Evolutionary conservation across 345 rosid genomes (phyloP).

Genomic region (Kernera saxatilis): DNA sequence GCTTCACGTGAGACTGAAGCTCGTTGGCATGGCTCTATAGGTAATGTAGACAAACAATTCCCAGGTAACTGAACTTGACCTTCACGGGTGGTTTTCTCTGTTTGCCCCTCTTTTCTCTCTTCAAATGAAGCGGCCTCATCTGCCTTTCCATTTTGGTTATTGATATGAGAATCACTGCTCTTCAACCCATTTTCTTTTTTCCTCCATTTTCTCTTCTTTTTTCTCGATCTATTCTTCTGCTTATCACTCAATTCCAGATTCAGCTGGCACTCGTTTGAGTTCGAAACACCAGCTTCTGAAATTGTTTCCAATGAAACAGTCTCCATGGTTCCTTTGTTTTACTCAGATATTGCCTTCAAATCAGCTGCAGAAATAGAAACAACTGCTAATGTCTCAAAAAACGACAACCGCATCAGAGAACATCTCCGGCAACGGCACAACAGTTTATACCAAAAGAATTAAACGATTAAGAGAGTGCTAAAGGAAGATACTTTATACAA

Average conservation of each 20-base stretch:
- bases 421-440: too few relatives aligned
- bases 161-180: background rate
- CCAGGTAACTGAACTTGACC: background rate
- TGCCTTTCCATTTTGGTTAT: background rate
- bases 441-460: too few relatives aligned
- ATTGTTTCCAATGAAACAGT: background rate
- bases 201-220: conserved; percentile 7
- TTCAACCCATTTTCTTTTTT: background rate
- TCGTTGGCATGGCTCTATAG: background rate
- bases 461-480: too few relatives aligned
- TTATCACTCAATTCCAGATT: background rate
- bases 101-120: background rate
- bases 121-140: background rate
- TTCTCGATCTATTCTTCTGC: background rate
- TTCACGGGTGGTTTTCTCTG: background rate
- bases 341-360: background rate
- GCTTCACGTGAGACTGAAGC: too few relatives aligned
- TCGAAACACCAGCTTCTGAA: background rate
- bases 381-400: too few relatives aligned
- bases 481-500: too few relatives aligned
- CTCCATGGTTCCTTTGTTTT: conserved; percentile 5
- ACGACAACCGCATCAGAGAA: too few relatives aligned
- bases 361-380: conserved; percentile 6
- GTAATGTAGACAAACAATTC: background rate
- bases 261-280: background rate